phyloP scores from a whole-genome alignment of 2,329 filamentous ascomycete species.

The Ambrosiella beaveri region DNA sequence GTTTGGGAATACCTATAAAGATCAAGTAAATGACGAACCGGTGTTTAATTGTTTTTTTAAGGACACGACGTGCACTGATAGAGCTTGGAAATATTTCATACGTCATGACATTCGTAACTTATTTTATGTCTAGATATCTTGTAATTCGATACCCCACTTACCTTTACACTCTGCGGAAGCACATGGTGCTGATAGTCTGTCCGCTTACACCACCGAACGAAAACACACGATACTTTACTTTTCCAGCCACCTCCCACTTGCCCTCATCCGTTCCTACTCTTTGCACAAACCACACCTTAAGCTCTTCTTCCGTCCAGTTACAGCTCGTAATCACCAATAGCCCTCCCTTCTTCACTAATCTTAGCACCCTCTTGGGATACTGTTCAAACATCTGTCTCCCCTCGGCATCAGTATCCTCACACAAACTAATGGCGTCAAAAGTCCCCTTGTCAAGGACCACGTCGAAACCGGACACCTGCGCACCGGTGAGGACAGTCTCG shows the following conservation, averaged over 20 bases:
- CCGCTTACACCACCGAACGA: constrained; percentile 79
- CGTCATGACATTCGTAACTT: background rate
- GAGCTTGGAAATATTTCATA: background rate
- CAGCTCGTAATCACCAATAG: constrained; percentile 82
- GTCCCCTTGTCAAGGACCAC: constrained; percentile 96
- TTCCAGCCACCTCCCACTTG: constrained; percentile 42
- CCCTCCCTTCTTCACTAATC: constrained; percentile 52
- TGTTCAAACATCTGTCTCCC: constrained; percentile 52
- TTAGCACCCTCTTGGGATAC: constrained; percentile 53
- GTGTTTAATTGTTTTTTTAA: background rate
- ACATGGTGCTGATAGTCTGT: constrained; percentile 74
- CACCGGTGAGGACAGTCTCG: constrained; percentile 19
- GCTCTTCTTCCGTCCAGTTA: constrained; percentile 90
- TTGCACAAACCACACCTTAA: constrained; percentile 58
- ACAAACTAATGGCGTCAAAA: constrained; percentile 85
- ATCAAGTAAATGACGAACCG: constrained; percentile 1
- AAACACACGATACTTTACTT: constrained; percentile 70
- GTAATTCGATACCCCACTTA: background rate
- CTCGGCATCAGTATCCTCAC: constrained; percentile 31
- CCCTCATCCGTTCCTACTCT: constrained; percentile 17
- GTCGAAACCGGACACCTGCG: constrained; percentile 48
- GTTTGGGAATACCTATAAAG: constrained; percentile 5
- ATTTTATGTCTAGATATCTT: background rate
- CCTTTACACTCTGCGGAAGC: constrained; percentile 41
- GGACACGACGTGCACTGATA: background rate